Evolutionary conservation across 768 basidiomycete species (phyloP).

Genomic region (Termitomyces sp.): DNA sequence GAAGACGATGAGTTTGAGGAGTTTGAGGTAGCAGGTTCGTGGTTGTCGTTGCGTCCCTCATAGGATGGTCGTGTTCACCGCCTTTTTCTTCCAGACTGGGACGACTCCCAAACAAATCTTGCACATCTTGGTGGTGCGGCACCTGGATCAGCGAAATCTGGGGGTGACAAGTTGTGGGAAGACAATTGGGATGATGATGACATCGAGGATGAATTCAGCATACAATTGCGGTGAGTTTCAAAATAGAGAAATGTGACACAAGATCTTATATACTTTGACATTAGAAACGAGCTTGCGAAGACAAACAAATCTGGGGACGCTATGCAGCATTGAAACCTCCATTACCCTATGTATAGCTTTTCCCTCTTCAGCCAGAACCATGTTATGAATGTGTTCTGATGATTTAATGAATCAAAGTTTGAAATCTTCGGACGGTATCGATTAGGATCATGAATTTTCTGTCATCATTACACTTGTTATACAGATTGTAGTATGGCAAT

Average conservation of each 20-base stretch:
- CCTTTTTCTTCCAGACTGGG: slow-evolving; percentile 59
- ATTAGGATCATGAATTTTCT: neutral
- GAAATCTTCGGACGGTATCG: neutral
- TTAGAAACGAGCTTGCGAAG: slow-evolving; percentile 61
- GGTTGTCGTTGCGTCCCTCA: neutral
- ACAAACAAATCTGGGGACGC: slow-evolving; percentile 39
- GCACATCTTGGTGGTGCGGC: slow-evolving; percentile 70
- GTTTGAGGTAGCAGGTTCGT: slow-evolving; percentile 76
- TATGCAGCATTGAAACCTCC: slow-evolving; percentile 48
- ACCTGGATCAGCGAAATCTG: slow-evolving; percentile 70
- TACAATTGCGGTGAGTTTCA: slow-evolving; percentile 80
- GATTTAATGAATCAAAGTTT: neutral
- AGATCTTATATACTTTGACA: neutral
- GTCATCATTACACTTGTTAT: neutral
- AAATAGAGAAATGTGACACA: neutral
- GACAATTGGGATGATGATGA: slow-evolving; percentile 99
- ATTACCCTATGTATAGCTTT: neutral
- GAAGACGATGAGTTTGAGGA: slow-evolving; percentile 99
- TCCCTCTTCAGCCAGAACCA: neutral
- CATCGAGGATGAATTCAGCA: slow-evolving; percentile 95
- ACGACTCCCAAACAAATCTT: slow-evolving; percentile 78
- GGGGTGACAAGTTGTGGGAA: slow-evolving; percentile 94
- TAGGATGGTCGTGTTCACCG: neutral
- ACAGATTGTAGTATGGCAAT: neutral
- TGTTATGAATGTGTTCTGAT: neutral